Evolutionary conservation across 331 rosid species (phyloP).

Genomic region (Saraca asoca): DNA sequence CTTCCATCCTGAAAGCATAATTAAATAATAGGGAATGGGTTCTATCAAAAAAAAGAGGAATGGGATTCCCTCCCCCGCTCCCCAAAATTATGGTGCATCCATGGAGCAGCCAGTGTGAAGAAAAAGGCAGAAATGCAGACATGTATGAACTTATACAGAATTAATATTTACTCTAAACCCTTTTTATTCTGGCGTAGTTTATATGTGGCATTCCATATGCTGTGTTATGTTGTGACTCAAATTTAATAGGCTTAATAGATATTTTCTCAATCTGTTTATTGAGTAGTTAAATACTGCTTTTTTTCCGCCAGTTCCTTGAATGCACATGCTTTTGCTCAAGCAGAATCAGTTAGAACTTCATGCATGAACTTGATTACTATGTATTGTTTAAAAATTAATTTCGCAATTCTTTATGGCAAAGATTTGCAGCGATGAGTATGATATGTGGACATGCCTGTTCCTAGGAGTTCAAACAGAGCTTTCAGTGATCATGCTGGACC

Average conservation of each 20-base stretch:
- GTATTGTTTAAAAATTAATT: constrained; percentile 31
- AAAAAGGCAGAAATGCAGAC: neutral
- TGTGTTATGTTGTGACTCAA: neutral
- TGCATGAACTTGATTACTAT: constrained; percentile 14
- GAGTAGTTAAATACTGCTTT: constrained; percentile 8
- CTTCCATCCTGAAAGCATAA: constrained; percentile 8
- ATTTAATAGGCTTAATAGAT: neutral
- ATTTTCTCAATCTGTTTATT: constrained; percentile 25
- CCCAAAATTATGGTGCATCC: neutral
- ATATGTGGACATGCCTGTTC: constrained; percentile 69
- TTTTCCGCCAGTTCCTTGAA: neutral
- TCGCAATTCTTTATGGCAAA: constrained; percentile 38
- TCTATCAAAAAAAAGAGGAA: too few relatives aligned
- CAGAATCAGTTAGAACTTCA: constrained; percentile 23
- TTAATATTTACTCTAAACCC: neutral
- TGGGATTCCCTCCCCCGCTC: too few relatives aligned
- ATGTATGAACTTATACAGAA: neutral
- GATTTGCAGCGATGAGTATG: constrained; percentile 91
- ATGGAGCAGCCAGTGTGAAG: neutral
- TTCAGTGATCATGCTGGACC: constrained; percentile 82
- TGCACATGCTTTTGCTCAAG: neutral
- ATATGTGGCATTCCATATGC: neutral
- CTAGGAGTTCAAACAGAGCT: constrained; percentile 88
- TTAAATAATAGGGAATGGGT: neutral
- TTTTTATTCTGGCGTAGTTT: neutral